Evolutionary conservation across 169 alveolate species (phyloP).

Genomic region (Eimeria mitis): DNA sequence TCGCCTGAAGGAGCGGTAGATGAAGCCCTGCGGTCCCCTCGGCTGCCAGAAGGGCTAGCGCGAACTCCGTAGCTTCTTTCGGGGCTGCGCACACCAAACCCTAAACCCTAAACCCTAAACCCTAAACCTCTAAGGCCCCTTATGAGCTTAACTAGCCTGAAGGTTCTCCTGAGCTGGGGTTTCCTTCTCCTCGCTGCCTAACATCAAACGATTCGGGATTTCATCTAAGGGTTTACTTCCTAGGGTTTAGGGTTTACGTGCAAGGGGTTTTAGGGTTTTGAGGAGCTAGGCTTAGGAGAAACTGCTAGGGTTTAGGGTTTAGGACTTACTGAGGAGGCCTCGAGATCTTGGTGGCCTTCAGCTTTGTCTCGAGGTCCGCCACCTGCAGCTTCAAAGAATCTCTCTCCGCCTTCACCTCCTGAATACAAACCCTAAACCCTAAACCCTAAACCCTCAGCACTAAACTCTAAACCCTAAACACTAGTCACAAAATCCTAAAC

Average conservation of each 20-base stretch:
- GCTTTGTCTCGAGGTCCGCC: slow-evolving; percentile 43
- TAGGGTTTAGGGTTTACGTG: slow-evolving; percentile 14
- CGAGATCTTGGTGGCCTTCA: neutral
- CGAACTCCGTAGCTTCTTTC: slow-evolving; percentile 22
- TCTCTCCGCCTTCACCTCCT: slow-evolving; percentile 51
- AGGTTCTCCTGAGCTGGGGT: too few species aligned
- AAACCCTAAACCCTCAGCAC: slow-evolving; percentile 18
- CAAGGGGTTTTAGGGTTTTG: neutral
- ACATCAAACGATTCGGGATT: neutral
- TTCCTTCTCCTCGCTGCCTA: too few species aligned
- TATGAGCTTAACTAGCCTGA: too few species aligned
- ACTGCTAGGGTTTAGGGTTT: slow-evolving; percentile 35
- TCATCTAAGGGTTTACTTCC: neutral
- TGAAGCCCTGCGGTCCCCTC: slow-evolving; percentile 8
- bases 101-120: slow-evolving; percentile 7
- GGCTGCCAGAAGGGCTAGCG: slow-evolving; percentile 18
- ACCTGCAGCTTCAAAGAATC: slow-evolving; percentile 39
- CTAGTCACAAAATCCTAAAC: neutral
- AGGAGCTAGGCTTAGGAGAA: too few species aligned
- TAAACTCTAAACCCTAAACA: too few species aligned
- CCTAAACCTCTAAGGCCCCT: neutral
- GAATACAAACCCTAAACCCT: slow-evolving; percentile 19
- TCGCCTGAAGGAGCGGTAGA: neutral
- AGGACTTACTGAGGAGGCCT: neutral
- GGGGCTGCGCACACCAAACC: neutral